Percentiles rank a stretch among this genome's conserved stretches.
These are phyloP conservation scores for Cladophialophora exuberans DNA, from an alignment of 2,329 filamentous ascomycete genomes.

Conservation along the genomic window DNA sequence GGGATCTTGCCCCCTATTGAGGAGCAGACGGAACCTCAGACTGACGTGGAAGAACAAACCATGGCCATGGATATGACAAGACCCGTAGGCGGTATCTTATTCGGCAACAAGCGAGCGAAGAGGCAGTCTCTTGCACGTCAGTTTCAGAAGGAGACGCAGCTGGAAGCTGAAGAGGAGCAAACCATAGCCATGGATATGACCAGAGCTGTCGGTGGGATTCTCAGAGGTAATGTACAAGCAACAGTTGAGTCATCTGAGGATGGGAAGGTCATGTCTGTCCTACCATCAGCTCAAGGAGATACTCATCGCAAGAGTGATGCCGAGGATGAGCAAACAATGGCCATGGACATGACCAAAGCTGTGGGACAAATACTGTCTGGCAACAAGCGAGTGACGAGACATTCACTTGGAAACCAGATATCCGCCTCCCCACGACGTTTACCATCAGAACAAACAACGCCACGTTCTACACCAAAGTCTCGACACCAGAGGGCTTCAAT, in stretches of 20 bases:
- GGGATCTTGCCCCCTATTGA: conserved; percentile 47
- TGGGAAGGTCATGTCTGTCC: background rate
- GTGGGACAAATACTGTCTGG: conserved; percentile 62
- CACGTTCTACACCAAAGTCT: conserved; percentile 26
- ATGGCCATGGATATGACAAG: conserved; percentile 71
- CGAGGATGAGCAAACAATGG: conserved; percentile 53
- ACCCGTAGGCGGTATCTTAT: conserved; percentile 65
- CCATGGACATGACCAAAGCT: conserved; percentile 69
- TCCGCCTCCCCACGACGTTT: conserved; percentile 36
- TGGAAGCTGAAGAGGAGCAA: conserved; percentile 37
- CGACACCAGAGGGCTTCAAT: conserved; percentile 38
- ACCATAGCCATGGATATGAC: conserved; percentile 72
- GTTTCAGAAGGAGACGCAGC: conserved; percentile 44
- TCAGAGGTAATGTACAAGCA: conserved; percentile 41
- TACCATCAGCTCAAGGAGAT: background rate
- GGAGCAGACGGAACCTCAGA: conserved; percentile 42
- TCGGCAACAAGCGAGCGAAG: conserved; percentile 36
- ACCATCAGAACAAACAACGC: conserved; percentile 21
- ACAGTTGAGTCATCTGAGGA: conserved; percentile 46
- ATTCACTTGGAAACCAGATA: conserved; percentile 3
- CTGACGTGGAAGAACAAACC: conserved; percentile 48
- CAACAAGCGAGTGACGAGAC: conserved; percentile 1
- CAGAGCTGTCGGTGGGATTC: conserved; percentile 64
- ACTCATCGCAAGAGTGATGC: background rate
- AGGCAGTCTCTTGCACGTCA: conserved; percentile 45